Conservation (phyloP, 2,329 filamentous ascomycete species). For the Stagonosporopsis chrysanthemi region DNA sequence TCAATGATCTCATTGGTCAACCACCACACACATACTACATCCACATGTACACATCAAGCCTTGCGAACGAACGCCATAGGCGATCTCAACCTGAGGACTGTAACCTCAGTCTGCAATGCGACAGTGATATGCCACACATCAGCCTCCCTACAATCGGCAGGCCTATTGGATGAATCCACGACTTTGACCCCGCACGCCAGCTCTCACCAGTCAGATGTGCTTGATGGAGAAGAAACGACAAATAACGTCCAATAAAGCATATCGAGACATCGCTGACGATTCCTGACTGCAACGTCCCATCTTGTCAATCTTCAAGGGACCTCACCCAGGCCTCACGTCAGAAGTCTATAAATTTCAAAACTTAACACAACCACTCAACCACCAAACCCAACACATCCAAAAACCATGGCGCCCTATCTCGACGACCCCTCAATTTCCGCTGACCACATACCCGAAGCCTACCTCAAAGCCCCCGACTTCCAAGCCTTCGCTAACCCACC, state of each 20-base stretch:
- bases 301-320: no score
- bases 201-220: background rate
- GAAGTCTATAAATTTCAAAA: no score
- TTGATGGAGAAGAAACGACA: background rate
- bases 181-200: slow-evolving; percentile 9
- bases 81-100: background rate
- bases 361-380: no score
- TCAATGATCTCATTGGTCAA: slow-evolving; percentile 29
- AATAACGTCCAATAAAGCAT: background rate
- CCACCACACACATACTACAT: slow-evolving; percentile 22
- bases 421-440: background rate
- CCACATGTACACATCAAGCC: slow-evolving; percentile 15
- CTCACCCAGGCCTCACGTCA: background rate
- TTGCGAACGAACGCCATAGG: background rate
- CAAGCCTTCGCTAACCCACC: slow-evolving; percentile 35
- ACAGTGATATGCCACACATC: slow-evolving; percentile 16
- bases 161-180: background rate
- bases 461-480: slow-evolving; percentile 27
- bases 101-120: slow-evolving; percentile 30
- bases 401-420: slow-evolving; percentile 5
- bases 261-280: background rate
- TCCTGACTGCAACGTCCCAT: no score
- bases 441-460: slow-evolving; percentile 1
- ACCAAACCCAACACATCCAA: no score
- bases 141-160: background rate